Evolutionary conservation across 2,329 filamentous ascomycete species (phyloP).

Genomic region (Epichloe typhina): DNA sequence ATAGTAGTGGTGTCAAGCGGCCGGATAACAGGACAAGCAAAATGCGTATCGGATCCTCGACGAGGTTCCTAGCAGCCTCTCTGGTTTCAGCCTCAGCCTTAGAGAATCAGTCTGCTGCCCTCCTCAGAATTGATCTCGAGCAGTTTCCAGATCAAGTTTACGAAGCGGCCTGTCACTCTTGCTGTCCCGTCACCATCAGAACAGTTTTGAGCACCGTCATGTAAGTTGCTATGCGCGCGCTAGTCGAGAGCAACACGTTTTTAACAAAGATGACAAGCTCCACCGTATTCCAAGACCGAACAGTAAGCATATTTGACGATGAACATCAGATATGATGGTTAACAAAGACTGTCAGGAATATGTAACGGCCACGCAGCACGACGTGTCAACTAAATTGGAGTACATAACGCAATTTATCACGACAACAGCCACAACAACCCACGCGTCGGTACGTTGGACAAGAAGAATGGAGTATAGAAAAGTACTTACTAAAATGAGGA

Average conservation of each 20-base stretch:
- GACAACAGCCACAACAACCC: slow-evolving; percentile 8
- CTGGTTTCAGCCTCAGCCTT: background rate
- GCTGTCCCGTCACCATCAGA: slow-evolving; percentile 3
- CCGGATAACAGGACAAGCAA: background rate
- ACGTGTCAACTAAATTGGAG: slow-evolving; percentile 10
- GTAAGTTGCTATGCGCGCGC: background rate
- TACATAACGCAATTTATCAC: slow-evolving; percentile 11
- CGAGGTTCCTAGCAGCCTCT: background rate
- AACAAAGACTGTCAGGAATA: slow-evolving; percentile 5
- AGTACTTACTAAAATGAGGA: slow-evolving; percentile 1
- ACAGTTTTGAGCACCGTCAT: slow-evolving; percentile 2
- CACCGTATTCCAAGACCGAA: slow-evolving; percentile 4
- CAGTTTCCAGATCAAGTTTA: slow-evolving; percentile 1
- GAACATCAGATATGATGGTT: background rate
- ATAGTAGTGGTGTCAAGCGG: background rate
- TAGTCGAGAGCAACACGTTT: background rate
- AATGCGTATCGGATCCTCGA: slow-evolving; percentile 1
- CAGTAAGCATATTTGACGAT: background rate
- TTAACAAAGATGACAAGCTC: background rate
- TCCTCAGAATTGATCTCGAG: background rate
- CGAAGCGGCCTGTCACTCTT: background rate
- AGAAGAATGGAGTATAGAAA: background rate
- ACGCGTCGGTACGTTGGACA: slow-evolving; percentile 6
- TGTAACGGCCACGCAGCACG: slow-evolving; percentile 8
- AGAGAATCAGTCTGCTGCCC: background rate